phyloP scores from a whole-genome alignment of 2,329 filamentous ascomycete genomes.

The Diaporthe ampelina region DNA sequence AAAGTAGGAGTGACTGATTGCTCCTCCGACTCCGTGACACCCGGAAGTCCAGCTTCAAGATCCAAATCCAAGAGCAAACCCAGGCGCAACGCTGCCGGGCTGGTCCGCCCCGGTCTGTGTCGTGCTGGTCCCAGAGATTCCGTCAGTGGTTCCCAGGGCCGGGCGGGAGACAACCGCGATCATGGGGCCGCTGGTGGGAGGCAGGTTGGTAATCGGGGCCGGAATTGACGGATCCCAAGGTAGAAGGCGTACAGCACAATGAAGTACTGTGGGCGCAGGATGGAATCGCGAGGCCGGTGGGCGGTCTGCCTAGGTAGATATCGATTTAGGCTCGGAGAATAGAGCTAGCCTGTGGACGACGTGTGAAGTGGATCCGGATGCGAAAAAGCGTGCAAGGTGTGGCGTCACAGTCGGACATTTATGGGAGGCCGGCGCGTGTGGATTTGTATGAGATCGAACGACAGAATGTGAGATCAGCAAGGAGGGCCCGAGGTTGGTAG shows the following conservation, averaged over 20 bases:
- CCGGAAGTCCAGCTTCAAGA: slow-evolving; percentile 17
- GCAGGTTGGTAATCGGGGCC: slow-evolving; percentile 2
- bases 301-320: slow-evolving; percentile 4
- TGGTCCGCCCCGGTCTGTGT: neutral
- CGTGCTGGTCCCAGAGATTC: slow-evolving; percentile 1
- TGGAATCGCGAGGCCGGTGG: neutral
- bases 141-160: slow-evolving; percentile 7
- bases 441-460: slow-evolving; percentile 8
- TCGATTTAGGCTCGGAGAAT: slow-evolving; percentile 11
- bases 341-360: neutral
- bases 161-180: neutral
- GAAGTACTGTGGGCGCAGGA: neutral
- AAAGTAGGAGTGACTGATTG: slow-evolving; percentile 21
- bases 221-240: slow-evolving; percentile 15
- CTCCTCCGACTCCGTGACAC: slow-evolving; percentile 16
- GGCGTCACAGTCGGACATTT: slow-evolving; percentile 24
- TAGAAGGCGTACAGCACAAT: neutral
- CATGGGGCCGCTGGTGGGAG: slow-evolving; percentile 8
- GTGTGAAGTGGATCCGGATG: slow-evolving; percentile 18
- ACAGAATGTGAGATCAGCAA: slow-evolving; percentile 14
- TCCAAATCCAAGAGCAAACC: neutral
- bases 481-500: neutral
- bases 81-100: neutral
- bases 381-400: slow-evolving; percentile 7
- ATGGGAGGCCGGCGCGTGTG: slow-evolving; percentile 2